phyloP scores from a whole-genome alignment of 306 rosid species.

The Ceratonia siliqua region DNA sequence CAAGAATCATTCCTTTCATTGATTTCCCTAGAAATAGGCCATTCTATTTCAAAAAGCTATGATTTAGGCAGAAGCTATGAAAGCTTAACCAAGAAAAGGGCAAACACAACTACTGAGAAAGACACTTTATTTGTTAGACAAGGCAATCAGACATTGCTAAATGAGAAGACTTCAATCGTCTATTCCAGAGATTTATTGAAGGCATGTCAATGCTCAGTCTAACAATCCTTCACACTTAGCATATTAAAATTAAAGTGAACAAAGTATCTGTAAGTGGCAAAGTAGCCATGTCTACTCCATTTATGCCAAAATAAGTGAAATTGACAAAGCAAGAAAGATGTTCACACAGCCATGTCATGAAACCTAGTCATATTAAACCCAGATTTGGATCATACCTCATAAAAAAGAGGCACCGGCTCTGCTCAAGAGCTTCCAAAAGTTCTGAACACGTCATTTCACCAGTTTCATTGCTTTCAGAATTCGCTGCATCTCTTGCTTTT shows the following conservation, averaged over 20 bases:
- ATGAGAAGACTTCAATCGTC: neutral
- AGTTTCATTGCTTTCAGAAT: conserved; percentile 71
- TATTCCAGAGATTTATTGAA: neutral
- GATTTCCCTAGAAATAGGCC: too few relatives aligned
- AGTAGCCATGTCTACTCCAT: conserved; percentile 10
- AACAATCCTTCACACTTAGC: neutral
- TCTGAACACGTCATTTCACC: conserved; percentile 86
- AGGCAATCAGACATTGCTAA: too few relatives aligned
- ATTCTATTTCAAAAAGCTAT: too few relatives aligned
- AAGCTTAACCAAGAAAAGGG: too few relatives aligned
- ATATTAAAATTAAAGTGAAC: neutral
- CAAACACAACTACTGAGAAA: too few relatives aligned
- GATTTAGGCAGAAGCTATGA: too few relatives aligned
- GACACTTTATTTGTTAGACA: too few relatives aligned
- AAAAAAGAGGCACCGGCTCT: conserved; percentile 80
- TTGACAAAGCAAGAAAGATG: conserved; percentile 26
- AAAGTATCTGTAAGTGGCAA: neutral
- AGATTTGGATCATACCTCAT: conserved; percentile 62
- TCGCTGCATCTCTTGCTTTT: conserved; percentile 74
- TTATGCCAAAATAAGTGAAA: conserved; percentile 12
- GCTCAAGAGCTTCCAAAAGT: conserved; percentile 98
- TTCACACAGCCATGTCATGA: conserved; percentile 24
- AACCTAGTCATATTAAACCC: conserved; percentile 11
- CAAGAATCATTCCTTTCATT: too few relatives aligned
- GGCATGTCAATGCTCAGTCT: neutral